Evolutionary conservation across 495 filamentous ascomycete genomes (phyloP), one percentile per base, ranked within the genome.

Genomic region (Podospora didyma): DNA sequence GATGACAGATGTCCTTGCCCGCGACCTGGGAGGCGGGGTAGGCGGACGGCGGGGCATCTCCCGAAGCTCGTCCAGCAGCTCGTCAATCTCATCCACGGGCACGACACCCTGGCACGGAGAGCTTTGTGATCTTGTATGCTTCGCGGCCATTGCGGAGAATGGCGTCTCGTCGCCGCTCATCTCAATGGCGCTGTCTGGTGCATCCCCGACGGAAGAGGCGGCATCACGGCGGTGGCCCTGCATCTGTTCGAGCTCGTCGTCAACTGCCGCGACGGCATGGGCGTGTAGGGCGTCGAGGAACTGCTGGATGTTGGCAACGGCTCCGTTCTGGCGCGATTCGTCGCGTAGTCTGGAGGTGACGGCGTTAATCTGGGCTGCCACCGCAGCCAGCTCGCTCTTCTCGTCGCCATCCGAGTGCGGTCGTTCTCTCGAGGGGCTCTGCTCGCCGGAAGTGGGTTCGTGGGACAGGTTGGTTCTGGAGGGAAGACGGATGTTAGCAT

Each of bases 121-220:
- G n/a, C 51, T 57, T 16, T 58, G 7, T 54, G 41, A 59, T 51
- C 6, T 66, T 57, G 23, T 58, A 53, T 3, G 63, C 57, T 53
- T 53, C 46, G 26, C 26, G 9, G 26, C 26, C 26, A 42, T 3
- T 9, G 39, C 14, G 16, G 37, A 41, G 16, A 45, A 51, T 4
- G 21, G 7, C 10, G 50, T 55, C 20, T 68, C 60, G 37, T 72
- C 72, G 49, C 57, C 58, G 39, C 56, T 66, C 22, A 75, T 51
- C 35, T 75, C 75, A 34, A 78, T 74, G 20, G 73, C 75, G 58
- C 69, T 75, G 47, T 78, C 75, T 4, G 75, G 73, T 12, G 66
- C 63, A 22, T 73, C 66, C n/a, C 65, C 70, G 20, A 68, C 46
- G 12, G 68, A 71, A 16, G 53, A 68, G 62, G 41, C 60, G 57